phyloP scores from a whole-genome alignment of 192 early-diverging fungal species.

The Linnemannia hyalina region DNA sequence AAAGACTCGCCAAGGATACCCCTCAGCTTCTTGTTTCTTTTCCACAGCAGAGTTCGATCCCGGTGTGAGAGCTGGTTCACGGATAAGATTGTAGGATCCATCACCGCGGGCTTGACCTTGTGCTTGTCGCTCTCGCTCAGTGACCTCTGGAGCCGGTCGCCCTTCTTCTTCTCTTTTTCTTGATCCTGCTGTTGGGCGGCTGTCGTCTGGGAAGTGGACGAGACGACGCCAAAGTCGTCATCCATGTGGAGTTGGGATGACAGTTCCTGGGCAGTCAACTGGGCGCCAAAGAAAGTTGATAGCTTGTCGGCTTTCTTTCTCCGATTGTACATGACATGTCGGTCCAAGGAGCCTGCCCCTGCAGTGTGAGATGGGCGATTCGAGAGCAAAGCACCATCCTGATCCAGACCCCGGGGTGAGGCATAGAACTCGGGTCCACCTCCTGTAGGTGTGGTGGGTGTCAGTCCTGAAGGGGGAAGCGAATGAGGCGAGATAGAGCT shows the following conservation, averaged over 20 bases:
- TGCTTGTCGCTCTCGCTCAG: conserved; percentile 17
- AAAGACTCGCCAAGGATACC: conserved; percentile 52
- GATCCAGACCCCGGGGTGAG: background rate
- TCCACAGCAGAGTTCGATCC: conserved; percentile 52
- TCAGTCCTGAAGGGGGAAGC: background rate
- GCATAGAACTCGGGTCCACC: background rate
- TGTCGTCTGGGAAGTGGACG: background rate
- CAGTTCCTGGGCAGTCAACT: conserved; percentile 30
- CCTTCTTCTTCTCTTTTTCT: background rate
- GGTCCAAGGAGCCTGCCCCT: conserved; percentile 13
- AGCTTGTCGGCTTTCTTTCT: conserved; percentile 55
- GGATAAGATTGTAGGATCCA: conserved; percentile 5
- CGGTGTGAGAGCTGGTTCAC: conserved; percentile 51
- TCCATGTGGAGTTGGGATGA: conserved; percentile 44
- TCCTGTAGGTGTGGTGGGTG: conserved; percentile 33
- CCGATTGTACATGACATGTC: conserved; percentile 25
- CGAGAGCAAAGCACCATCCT: background rate
- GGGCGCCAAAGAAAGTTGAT: conserved; percentile 49
- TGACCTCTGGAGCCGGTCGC: background rate
- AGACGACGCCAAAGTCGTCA: background rate
- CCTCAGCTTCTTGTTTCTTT: conserved; percentile 56
- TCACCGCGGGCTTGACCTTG: background rate
- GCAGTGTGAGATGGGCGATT: background rate
- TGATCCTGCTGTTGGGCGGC: background rate
- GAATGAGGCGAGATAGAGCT: background rate